Evolutionary conservation across 345 rosid species (phyloP).

Genomic region (Cardamine chenopodiifolia): DNA sequence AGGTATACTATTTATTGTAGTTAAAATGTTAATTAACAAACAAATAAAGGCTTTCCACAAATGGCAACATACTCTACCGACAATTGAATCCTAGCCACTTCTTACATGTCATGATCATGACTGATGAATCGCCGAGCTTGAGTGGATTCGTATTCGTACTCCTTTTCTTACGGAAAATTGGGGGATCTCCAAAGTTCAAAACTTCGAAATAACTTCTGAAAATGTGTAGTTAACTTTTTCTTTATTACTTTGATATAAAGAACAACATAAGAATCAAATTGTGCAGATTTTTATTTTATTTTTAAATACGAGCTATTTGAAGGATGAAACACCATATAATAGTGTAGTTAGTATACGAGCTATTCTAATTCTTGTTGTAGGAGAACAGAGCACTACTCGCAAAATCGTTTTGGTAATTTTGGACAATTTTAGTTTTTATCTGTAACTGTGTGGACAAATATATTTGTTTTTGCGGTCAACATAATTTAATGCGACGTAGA

Average conservation of each 20-base stretch:
- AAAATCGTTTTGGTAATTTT: neutral
- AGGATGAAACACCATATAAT: too few species aligned
- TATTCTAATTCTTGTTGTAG: neutral
- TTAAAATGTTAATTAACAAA: neutral
- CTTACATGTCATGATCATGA: conserved; percentile 22
- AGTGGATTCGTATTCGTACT: conserved; percentile 27
- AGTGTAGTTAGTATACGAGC: neutral
- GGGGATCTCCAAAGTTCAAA: conserved; percentile 30
- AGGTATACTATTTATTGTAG: neutral
- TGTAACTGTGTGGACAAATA: neutral
- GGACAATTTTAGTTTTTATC: neutral
- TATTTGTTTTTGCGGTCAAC: neutral
- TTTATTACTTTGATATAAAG: neutral
- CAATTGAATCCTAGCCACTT: conserved; percentile 28
- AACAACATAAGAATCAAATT: neutral
- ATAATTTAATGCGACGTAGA: conserved; percentile 4
- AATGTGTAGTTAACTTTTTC: neutral
- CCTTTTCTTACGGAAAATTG: conserved; percentile 6
- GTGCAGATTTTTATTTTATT: too few species aligned
- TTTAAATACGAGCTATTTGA: too few species aligned
- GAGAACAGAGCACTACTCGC: neutral
- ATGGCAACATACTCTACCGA: conserved; percentile 34
- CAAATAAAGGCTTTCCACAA: conserved; percentile 21
- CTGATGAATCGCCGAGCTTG: neutral
- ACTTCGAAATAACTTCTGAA: neutral